Conservation (phyloP, 2,329 filamentous ascomycete species). For the Fusarium stilboides region DNA sequence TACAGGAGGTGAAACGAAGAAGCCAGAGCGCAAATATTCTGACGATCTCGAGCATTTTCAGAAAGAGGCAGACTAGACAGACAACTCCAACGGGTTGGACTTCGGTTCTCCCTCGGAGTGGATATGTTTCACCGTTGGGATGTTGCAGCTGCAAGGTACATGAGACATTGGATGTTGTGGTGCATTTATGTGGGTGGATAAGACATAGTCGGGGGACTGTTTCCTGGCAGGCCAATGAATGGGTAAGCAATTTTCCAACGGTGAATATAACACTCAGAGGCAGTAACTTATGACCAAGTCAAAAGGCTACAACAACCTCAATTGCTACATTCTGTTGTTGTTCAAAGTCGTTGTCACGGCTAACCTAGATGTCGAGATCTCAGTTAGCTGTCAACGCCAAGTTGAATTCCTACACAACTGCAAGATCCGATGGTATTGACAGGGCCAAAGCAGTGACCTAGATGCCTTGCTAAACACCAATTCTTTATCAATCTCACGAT, state of each 20-base stretch:
- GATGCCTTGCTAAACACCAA: too few relatives aligned
- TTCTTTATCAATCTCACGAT: neutral
- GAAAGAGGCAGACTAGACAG: neutral
- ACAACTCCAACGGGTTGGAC: constrained; percentile 1
- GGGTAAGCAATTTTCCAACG: neutral
- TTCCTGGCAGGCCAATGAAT: neutral
- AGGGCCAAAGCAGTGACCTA: neutral
- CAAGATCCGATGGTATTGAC: neutral
- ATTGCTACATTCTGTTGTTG: neutral
- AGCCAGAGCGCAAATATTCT: constrained; percentile 7
- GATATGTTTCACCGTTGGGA: constrained; percentile 33
- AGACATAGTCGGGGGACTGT: neutral
- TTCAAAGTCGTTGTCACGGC: neutral
- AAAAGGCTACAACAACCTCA: neutral
- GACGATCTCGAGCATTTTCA: constrained; percentile 6
- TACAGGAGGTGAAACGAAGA: constrained; percentile 14
- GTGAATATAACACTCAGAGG: too few relatives aligned
- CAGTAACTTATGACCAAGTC: too few relatives aligned
- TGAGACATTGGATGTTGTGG: constrained; percentile 27
- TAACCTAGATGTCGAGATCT: neutral
- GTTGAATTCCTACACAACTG: too few relatives aligned
- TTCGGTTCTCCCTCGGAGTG: constrained; percentile 25
- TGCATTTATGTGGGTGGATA: neutral
- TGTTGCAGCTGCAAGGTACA: constrained; percentile 38
- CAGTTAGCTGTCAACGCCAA: too few relatives aligned